Conservation (phyloP, 2,329 filamentous ascomycete genomes). For the Dothistroma septosporum region DNA sequence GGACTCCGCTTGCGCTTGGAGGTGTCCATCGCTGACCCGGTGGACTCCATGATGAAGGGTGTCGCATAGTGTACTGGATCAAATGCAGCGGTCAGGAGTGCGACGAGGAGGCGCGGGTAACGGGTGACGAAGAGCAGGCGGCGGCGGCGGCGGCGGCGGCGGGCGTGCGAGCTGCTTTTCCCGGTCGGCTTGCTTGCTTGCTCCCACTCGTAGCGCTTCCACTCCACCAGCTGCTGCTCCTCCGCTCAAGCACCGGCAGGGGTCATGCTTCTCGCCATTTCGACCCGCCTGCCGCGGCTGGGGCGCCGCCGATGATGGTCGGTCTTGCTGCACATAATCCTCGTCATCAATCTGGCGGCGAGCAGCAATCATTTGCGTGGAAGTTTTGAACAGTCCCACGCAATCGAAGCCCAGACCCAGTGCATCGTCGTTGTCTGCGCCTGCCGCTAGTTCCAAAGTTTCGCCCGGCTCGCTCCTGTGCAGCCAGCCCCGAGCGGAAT, state of each 20-base stretch:
- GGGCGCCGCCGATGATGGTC: not conserved
- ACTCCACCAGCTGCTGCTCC: not conserved
- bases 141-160: too few species aligned
- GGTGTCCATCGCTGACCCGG: constrained; percentile 9
- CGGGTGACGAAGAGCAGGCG: not conserved
- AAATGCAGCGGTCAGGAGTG: constrained; percentile 6
- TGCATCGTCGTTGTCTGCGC: not conserved
- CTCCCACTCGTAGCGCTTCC: not conserved
- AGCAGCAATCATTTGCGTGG: not conserved
- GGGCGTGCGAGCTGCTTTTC: too few species aligned
- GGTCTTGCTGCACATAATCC: not conserved
- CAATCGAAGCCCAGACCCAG: too few species aligned
- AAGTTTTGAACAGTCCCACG: not conserved
- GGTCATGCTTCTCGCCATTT: too few species aligned
- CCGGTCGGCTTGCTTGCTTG: too few species aligned
- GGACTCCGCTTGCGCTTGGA: constrained; percentile 48
- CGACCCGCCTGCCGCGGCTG: not conserved
- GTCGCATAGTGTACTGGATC: constrained; percentile 7
- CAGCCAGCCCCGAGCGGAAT: not conserved
- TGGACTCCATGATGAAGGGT: constrained; percentile 6
- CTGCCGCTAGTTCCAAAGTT: not conserved
- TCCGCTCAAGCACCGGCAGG: not conserved
- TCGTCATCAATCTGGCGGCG: not conserved
- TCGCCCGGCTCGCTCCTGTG: too few species aligned
- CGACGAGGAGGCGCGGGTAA: constrained; percentile 4